Percentiles rank a stretch among this genome's conserved stretches.
Conservation (phyloP, 2,329 filamentous ascomycete species). For the Colletotrichum kahawae region DNA sequence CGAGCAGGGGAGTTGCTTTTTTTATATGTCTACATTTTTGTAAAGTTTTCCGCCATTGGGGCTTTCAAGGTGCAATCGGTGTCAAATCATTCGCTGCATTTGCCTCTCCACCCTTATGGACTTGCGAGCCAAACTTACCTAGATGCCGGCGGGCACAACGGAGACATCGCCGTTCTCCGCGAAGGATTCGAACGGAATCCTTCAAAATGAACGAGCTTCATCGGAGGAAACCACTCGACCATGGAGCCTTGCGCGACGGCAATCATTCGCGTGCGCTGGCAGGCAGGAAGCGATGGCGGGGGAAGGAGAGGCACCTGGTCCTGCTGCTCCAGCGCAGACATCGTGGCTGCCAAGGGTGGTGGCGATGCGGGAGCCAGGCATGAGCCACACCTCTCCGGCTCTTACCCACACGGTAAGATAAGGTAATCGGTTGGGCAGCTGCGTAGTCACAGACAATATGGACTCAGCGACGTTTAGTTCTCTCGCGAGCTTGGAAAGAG, state of each 20-base stretch:
- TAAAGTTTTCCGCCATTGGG: not conserved
- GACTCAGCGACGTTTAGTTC: no score
- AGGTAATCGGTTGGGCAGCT: no score
- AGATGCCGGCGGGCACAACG: not conserved
- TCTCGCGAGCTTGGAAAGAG: no score
- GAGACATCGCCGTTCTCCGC: not conserved
- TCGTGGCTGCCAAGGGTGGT: not conserved
- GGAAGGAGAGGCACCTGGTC: not conserved
- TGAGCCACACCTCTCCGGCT: no score
- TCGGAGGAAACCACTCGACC: not conserved
- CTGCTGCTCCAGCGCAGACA: no score
- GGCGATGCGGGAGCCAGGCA: not conserved
- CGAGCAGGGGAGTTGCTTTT: not conserved
- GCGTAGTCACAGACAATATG: no score
- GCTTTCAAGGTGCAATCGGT: not conserved
- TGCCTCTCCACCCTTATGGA: accelerated
- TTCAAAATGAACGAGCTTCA: not conserved
- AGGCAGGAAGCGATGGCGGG: not conserved
- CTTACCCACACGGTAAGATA: no score
- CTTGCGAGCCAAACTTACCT: not conserved
- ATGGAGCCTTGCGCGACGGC: not conserved
- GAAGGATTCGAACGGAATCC: not conserved
- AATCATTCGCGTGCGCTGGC: not conserved
- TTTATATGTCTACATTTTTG: not conserved
- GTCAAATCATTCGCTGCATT: not conserved